A percentile compares a stretch with the other conserved stretches of the same genome.
These are phyloP conservation scores for Colletotrichum phormii DNA, from an alignment of 2,329 filamentous ascomycete species.

Conservation along the genomic window DNA sequence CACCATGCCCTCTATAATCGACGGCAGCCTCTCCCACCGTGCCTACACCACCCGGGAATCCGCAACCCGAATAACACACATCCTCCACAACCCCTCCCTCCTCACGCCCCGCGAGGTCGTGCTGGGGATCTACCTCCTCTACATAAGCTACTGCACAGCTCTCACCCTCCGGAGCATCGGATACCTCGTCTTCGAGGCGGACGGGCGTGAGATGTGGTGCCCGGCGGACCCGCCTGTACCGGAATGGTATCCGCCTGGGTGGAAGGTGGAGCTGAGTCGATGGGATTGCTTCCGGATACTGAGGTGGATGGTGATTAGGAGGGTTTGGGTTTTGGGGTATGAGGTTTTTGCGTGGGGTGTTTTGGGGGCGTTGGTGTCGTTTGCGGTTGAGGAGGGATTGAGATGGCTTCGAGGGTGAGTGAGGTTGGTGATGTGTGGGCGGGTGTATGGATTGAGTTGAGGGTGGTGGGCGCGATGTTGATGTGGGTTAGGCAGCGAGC, in stretches of 20 bases:
- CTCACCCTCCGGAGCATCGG: slow-evolving; percentile 14
- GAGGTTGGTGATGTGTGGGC: not conserved
- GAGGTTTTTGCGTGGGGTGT: slow-evolving; percentile 17
- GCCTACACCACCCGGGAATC: not conserved
- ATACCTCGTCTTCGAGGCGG: not conserved
- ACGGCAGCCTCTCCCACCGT: slow-evolving; percentile 2
- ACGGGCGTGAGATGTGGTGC: not conserved
- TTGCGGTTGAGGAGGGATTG: not conserved
- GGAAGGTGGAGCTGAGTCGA: slow-evolving; percentile 14
- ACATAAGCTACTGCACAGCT: slow-evolving; percentile 8
- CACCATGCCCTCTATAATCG: slow-evolving; percentile 13
- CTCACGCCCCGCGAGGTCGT: slow-evolving; percentile 10
- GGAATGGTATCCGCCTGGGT: slow-evolving; percentile 17
- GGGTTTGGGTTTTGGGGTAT: not conserved
- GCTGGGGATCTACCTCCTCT: not conserved
- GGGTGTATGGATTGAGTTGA: not conserved
- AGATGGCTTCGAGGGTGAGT: not conserved
- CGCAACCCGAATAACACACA: not conserved
- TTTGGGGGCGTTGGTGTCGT: not conserved
- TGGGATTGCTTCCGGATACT: not conserved
- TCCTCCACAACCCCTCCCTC: not conserved
- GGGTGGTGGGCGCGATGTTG: not conserved
- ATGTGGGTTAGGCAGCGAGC: not conserved
- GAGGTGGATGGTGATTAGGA: not conserved
- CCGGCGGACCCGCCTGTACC: not conserved